Conservation (phyloP, 495 filamentous ascomycete species). For the Alectoria sarmentosa region DNA sequence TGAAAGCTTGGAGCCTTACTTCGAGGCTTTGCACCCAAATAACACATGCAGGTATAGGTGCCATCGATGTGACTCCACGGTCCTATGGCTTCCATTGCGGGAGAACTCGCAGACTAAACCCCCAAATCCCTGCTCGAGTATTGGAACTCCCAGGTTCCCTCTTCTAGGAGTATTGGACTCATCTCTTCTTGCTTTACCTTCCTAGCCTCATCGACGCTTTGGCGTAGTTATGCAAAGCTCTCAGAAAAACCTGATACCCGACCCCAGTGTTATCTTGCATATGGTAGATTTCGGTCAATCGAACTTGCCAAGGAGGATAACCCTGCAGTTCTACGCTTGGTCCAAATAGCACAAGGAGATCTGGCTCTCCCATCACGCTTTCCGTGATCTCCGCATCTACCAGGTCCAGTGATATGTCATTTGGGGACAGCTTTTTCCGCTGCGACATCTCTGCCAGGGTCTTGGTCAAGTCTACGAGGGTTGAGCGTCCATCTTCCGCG, state of each 20-base stretch:
- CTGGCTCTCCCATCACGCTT: conserved; percentile 72
- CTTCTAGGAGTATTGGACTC: neutral
- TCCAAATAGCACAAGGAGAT: conserved; percentile 80
- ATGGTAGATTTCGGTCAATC: conserved; percentile 87
- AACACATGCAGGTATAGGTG: neutral
- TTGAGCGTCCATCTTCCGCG: conserved; percentile 81
- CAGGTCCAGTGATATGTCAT: conserved; percentile 76
- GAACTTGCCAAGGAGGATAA: conserved; percentile 94
- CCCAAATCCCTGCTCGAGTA: neutral
- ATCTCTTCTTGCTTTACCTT: conserved; percentile 39
- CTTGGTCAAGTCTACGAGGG: conserved; percentile 90
- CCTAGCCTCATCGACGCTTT: conserved; percentile 86
- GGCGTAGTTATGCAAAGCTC: conserved; percentile 74
- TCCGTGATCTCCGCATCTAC: conserved; percentile 83
- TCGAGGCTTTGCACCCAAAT: neutral
- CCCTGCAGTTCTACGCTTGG: conserved; percentile 74
- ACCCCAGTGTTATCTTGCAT: conserved; percentile 50
- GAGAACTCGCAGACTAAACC: neutral
- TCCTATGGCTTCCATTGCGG: neutral
- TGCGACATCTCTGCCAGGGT: conserved; percentile 94
- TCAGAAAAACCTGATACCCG: conserved; percentile 87
- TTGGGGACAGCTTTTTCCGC: conserved; percentile 65
- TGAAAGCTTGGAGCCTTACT: neutral
- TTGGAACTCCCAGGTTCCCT: neutral
- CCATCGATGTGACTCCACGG: neutral